Evolutionary conservation across 192 early-diverging fungal species (phyloP).

Genomic region (Funneliformis mosseae): DNA sequence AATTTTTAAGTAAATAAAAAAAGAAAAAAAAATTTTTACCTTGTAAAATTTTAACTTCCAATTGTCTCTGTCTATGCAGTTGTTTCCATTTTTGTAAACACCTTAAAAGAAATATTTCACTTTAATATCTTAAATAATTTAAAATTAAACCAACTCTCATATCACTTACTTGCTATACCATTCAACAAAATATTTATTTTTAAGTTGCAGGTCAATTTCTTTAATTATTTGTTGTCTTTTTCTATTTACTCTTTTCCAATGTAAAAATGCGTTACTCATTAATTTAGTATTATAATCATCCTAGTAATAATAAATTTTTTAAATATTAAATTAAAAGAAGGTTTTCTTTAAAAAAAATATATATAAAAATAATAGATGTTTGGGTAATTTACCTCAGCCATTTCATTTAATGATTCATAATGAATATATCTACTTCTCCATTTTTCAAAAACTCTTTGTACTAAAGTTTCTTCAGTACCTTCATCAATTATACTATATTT

Average conservation of each 20-base stretch:
- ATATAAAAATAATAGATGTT: background rate
- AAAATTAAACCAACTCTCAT: background rate
- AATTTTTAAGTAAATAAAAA: background rate
- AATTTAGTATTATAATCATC: conserved; percentile 28
- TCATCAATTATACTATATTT: background rate
- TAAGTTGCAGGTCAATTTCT: background rate
- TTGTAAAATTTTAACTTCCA: background rate
- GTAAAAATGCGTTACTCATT: background rate
- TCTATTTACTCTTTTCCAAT: background rate
- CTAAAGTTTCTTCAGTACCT: background rate
- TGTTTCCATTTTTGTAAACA: conserved; percentile 2
- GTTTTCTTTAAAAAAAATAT: background rate
- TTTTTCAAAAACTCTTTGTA: conserved; percentile 13
- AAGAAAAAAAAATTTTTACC: conserved; percentile 6
- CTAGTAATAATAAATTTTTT: background rate
- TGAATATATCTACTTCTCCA: conserved; percentile 22
- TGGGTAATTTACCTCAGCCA: conserved; percentile 13
- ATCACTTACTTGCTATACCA: conserved; percentile 23
- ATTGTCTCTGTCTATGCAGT: background rate
- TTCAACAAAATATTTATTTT: conserved; percentile 11
- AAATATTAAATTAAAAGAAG: background rate
- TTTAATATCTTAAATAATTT: background rate
- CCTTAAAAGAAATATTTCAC: background rate
- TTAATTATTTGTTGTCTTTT: background rate
- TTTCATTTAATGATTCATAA: conserved; percentile 16